Evolutionary conservation across 192 early-diverging fungal species (phyloP), one percentile per base, ranked within the genome.

Genomic region (Rhizophagus clarus): DNA sequence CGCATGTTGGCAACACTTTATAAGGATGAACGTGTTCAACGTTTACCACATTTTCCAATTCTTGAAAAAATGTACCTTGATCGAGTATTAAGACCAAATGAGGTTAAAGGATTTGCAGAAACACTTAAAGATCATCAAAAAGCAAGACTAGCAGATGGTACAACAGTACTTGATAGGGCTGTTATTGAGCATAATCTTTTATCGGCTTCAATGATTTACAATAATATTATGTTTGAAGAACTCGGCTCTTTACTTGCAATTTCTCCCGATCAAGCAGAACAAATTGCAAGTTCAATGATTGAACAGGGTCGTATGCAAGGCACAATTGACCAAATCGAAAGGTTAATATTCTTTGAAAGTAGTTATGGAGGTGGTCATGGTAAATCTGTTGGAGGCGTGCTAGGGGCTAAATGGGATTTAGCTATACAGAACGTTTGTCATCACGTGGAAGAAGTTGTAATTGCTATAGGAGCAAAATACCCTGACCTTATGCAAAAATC

Each of bases 101-200:
- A 98, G 84, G 93, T 97, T 15, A 92, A 90, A 32, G 91, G 93
- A 70, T 97, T 97, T 80, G 87, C 89, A 14, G 79, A 81, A 72
- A 90, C 90, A 6, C 87, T 98, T 22, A 91, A 91, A 74, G 85
- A 88, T 49, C 96, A 97, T 84, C 96, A 97, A 77, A 79, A 91
- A 17, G 95, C 96, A 11, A 76, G 84, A 62, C 82, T 97, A 49
- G 85, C 88, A 2, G 94, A 94, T 69, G 89, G 92, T 34, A 92
- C 90, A 28, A 95, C 94, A 10, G 94, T 96, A 1, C 88, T 99
- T 24, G 96, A 95, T 82, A 89, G 94, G 3, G 97, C 97, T 10
- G 96, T 99, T 29, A 96, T 95, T 60, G 96, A 99, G 84, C 97
- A 99, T 86, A 99, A 99, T 82, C 81, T 95, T 26, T 87, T 98